Evolutionary conservation across 2,329 filamentous ascomycete species (phyloP), one percentile per base, ranked within the genome.

Genomic region (Apiospora kogelbergensis): DNA sequence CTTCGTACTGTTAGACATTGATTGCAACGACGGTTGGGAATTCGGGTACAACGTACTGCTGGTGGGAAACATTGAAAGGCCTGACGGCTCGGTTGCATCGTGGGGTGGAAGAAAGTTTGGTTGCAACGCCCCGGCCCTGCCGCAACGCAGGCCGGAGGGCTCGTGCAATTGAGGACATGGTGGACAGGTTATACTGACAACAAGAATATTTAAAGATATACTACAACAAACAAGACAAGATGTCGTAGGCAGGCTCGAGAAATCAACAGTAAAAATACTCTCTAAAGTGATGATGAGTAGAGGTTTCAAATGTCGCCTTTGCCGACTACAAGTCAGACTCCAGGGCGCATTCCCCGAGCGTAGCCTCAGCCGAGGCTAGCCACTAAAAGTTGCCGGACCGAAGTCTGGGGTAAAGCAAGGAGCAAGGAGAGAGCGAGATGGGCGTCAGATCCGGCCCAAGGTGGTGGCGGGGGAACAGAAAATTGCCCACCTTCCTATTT

Each of bases 101-200:
- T 67, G 73, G 73, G 53, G 70, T 72, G 40, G 72, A 73, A 37
- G 73, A 74, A 69, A 76, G 71, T 68, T 77, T 74, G 26, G 77
- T 72, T 64, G 76, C 74, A 68, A 78, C 76, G 66, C 75, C 76
- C 70, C 81, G 79, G 73, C 84, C 81, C 74, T 81, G 82, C 71
- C 83, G 83, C 70, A 88, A 75, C 41, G 82, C 85, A 70, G 86
- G 87, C 72, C 86, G 83, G 71, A 89, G 73, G 33, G 81, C 81
- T 78, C 86, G 81, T 68, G 84, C 80, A 69, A 88, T 79, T 33
- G 84, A 85, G 69, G 84, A 86, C 80, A 85, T 85, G 63, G 68
- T 78, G 65, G 41, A 37, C 11, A 15, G 20, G 4, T 57, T 33
- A 33, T n/a, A 57, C 20, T 42, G 40, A 26, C 26, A 57, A 13